Percentiles rank a stretch among this genome's conserved stretches.
Conservation (phyloP, 2,329 filamentous ascomycete genomes). For the Myriangium duriaei region DNA sequence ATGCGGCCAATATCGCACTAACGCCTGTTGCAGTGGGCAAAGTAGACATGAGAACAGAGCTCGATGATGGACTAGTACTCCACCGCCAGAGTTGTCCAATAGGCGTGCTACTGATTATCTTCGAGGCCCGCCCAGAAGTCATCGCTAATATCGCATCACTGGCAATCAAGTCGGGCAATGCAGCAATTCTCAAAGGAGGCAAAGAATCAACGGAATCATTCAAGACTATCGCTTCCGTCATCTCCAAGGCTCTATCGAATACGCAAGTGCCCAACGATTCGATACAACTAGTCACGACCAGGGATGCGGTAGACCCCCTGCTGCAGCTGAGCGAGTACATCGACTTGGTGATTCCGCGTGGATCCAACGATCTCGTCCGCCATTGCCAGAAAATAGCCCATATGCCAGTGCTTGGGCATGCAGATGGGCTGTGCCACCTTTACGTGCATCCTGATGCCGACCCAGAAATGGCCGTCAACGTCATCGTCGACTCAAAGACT, state of each 20-base stretch:
- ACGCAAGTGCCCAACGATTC: slow-evolving; percentile 73
- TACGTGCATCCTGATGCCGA: slow-evolving; percentile 77
- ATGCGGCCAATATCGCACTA: neutral
- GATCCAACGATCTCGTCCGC: slow-evolving; percentile 78
- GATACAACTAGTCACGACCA: slow-evolving; percentile 85
- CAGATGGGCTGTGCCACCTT: slow-evolving; percentile 80
- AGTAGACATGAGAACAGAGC: slow-evolving; percentile 66
- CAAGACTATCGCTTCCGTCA: slow-evolving; percentile 72
- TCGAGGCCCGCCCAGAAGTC: slow-evolving; percentile 93
- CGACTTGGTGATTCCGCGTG: slow-evolving; percentile 87
- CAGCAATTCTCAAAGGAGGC: slow-evolving; percentile 91
- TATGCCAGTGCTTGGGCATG: slow-evolving; percentile 92
- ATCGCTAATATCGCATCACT: slow-evolving; percentile 96
- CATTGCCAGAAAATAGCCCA: slow-evolving; percentile 84
- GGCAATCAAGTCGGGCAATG: slow-evolving; percentile 93
- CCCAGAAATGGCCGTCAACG: slow-evolving; percentile 54
- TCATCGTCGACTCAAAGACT: slow-evolving; percentile 84
- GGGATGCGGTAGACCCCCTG: slow-evolving; percentile 81
- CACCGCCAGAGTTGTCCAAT: slow-evolving; percentile 90
- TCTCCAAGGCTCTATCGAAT: slow-evolving; percentile 60
- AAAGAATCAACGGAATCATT: slow-evolving; percentile 97
- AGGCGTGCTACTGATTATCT: slow-evolving; percentile 95
- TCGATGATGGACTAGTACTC: slow-evolving; percentile 76
- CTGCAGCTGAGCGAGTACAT: slow-evolving; percentile 76
- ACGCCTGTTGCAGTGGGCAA: slow-evolving; percentile 71